These are phyloP conservation scores for Chalaropsis ovoidea DNA, from an alignment of 2,329 filamentous ascomycete species.

Conservation along the genomic window DNA sequence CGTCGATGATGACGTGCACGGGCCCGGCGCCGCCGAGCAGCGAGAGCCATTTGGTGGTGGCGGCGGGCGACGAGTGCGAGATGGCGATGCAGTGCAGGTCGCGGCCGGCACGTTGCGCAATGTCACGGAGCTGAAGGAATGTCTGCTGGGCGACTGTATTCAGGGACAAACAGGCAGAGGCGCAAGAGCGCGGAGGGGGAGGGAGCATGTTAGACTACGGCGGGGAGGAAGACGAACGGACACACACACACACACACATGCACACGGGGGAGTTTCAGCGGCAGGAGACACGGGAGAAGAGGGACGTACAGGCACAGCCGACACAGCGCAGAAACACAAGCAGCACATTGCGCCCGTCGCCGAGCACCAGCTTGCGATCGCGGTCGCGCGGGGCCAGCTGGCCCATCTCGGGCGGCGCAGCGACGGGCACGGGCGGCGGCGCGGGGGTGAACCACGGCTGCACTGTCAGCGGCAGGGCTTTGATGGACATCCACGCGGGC, in stretches of 20 bases:
- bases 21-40: constrained; percentile 49
- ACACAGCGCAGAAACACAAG: constrained; percentile 47
- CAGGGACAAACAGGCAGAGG: not conserved
- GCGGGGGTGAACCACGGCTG: constrained; percentile 45
- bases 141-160: constrained; percentile 46
- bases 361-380: constrained; percentile 37
- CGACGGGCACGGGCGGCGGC: constrained; percentile 42
- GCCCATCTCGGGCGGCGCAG: constrained; percentile 39
- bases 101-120: constrained; percentile 42
- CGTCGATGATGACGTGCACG: constrained; percentile 47
- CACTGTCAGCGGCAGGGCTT: constrained; percentile 42
- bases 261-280: too few relatives aligned
- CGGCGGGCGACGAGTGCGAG: constrained; percentile 47
- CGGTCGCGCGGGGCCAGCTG: constrained; percentile 41
- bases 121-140: constrained; percentile 45
- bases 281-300: constrained; percentile 15
- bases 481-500: constrained; percentile 42
- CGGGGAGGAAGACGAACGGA: not conserved
- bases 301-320: constrained; percentile 44
- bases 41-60: constrained; percentile 49
- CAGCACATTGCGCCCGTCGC: constrained; percentile 38
- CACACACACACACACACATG: too few relatives aligned
- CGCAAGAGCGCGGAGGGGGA: too few relatives aligned
- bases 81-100: constrained; percentile 47
- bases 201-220: not conserved